Evolutionary conservation across 2,329 filamentous ascomycete genomes (phyloP).

Genomic region (Cordyceps fumosorosea): DNA sequence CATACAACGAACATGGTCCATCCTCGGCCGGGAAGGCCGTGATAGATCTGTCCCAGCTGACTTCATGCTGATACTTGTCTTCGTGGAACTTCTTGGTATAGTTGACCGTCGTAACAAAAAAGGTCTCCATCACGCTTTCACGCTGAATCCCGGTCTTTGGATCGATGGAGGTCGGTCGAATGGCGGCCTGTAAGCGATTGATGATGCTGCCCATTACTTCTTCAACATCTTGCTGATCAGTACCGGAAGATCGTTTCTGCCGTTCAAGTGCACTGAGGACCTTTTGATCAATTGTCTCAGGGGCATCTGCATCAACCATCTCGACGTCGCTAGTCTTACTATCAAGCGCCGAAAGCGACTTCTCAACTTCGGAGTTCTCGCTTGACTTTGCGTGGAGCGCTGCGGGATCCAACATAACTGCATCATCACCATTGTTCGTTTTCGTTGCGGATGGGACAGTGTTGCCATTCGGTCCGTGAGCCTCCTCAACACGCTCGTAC

Average conservation of each 20-base stretch:
- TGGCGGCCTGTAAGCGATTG: slow-evolving; percentile 83
- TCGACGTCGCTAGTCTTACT: slow-evolving; percentile 19
- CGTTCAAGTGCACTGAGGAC: slow-evolving; percentile 40
- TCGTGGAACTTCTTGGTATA: slow-evolving; percentile 49
- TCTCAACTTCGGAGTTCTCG: background rate
- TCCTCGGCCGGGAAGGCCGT: slow-evolving; percentile 51
- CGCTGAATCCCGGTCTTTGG: slow-evolving; percentile 64
- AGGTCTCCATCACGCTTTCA: slow-evolving; percentile 69
- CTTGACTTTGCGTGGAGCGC: background rate
- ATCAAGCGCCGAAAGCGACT: background rate
- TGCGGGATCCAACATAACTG: slow-evolving; percentile 19
- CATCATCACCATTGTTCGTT: slow-evolving; percentile 14
- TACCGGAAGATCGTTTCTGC: slow-evolving; percentile 42
- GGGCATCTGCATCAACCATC: slow-evolving; percentile 27
- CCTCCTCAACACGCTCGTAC: slow-evolving; percentile 27
- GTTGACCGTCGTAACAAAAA: slow-evolving; percentile 56
- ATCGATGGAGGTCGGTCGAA: slow-evolving; percentile 61
- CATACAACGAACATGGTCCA: slow-evolving; percentile 61
- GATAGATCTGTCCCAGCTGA: slow-evolving; percentile 54
- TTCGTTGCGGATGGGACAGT: slow-evolving; percentile 12
- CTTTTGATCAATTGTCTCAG: slow-evolving; percentile 37
- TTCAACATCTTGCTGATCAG: slow-evolving; percentile 86
- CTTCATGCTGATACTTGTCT: slow-evolving; percentile 35
- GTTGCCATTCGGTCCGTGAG: slow-evolving; percentile 17
- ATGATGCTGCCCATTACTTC: slow-evolving; percentile 93